Base-by-base conservation (phyloP, 345 rosid genomes). In the Cardiospermum halicacabum region DNA sequence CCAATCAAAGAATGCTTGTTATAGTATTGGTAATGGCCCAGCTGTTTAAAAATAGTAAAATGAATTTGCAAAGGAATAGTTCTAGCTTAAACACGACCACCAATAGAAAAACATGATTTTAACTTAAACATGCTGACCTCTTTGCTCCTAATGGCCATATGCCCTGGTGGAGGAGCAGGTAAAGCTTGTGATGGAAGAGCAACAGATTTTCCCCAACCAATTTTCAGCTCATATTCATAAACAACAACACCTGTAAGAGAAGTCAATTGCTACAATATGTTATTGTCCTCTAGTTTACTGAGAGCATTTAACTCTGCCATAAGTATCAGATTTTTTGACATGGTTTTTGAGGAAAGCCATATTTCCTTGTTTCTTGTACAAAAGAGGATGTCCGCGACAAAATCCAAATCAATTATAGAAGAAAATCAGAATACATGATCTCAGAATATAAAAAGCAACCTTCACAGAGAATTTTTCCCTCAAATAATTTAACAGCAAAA, bases 201-300 rank as follows among this genome's bases (percentile, higher is more conserved):
- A 62, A 95, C 99, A 67, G 99, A 91, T 75, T 95, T 95, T 58
- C 99, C 99, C 99, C 99, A 95, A 34, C 99, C 99, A 68, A 95
- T 91, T 73, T 91, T 95, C 80, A 95, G 70, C 70, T 91, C 99
- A 68, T 91, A 95, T 71, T 91, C 99, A 64, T 89, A 95, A 30
- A 95, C 96, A 59, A 95, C 77, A 42, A 95, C 90, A 70, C 99
- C 99, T 89, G 82, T 56, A 39, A 68, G 69, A 75, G 13, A 72
- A 55, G 62, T 66, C 11, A 58, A 42, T 21, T 18, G 22, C 54
- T 66, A 34, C 62, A 50, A 42, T 58, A 62, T 28, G 26, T 39
- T 50, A 25, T 8, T 64, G 43, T 57, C n/a, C 56, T 51, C 25
- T 54, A 2, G 53, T 36, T 22, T 13, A 30, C 21, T 48, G 43